These are phyloP conservation scores for Claviceps quebecensis DNA, from an alignment of 2,329 filamentous ascomycete genomes.

Conservation along the genomic window DNA sequence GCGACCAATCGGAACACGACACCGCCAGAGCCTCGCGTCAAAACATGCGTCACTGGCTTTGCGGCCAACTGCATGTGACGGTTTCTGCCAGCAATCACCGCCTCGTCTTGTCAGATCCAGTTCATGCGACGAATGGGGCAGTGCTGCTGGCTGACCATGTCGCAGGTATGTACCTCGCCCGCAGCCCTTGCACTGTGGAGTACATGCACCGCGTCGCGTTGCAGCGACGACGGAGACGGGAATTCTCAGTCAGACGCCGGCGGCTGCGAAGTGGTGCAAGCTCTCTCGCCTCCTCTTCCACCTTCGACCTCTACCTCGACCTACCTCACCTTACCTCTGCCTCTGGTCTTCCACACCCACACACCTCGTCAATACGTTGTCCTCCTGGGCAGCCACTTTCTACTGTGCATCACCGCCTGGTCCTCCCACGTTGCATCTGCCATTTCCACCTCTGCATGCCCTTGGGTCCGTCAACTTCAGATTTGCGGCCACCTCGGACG, in stretches of 20 bases:
- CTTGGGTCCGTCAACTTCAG: constrained; percentile 1
- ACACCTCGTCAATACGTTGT: background rate
- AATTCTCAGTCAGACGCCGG: constrained; percentile 6
- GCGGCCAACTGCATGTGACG: constrained; percentile 10
- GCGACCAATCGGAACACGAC: background rate
- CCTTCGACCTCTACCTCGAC: background rate
- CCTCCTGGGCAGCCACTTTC: background rate
- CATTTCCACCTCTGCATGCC: constrained; percentile 1
- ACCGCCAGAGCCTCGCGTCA: constrained; percentile 11
- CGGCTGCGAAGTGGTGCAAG: constrained; percentile 4
- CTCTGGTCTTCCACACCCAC: constrained; percentile 3
- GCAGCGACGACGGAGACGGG: constrained; percentile 5
- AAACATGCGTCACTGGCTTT: constrained; percentile 20
- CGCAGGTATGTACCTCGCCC: background rate
- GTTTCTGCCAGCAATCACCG: constrained; percentile 20
- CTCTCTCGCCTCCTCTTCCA: background rate
- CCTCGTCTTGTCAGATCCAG: constrained; percentile 7
- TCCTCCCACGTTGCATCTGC: background rate
- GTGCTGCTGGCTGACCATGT: background rate
- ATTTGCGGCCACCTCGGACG: constrained; percentile 1
- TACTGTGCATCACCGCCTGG: background rate
- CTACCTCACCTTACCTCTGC: background rate
- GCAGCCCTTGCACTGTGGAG: background rate
- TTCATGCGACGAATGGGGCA: background rate
- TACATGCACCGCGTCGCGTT: background rate